phyloP scores from a whole-genome alignment of 768 basidiomycete species.

The Trametes sanguinea region DNA sequence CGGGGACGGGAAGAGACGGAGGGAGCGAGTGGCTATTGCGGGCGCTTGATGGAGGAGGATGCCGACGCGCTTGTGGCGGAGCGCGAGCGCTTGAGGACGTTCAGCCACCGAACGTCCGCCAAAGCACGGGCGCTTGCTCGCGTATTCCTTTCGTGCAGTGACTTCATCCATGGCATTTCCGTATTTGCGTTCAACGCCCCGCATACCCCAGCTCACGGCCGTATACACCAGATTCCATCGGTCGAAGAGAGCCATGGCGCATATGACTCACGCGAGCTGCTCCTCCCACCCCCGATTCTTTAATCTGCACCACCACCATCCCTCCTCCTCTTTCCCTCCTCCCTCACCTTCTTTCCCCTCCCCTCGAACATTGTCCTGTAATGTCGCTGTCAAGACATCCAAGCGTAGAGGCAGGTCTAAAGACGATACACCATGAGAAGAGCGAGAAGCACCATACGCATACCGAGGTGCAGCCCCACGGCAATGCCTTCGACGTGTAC shows the following conservation, averaged over 20 bases:
- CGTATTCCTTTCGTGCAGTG: background rate
- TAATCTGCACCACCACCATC: background rate
- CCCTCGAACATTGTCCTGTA: background rate
- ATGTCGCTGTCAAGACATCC: background rate
- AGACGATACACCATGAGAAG: background rate
- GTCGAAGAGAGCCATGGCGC: background rate
- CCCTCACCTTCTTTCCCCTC: background rate
- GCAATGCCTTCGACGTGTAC: conserved; percentile 28
- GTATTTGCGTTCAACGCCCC: background rate
- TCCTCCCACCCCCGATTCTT: conserved; percentile 2
- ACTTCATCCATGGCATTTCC: conserved; percentile 16
- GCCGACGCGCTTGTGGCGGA: conserved; percentile 10
- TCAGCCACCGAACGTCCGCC: background rate
- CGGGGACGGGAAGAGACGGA: background rate
- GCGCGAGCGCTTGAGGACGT: background rate
- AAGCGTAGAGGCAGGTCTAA: conserved; percentile 1
- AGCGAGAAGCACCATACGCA: background rate
- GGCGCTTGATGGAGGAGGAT: background rate
- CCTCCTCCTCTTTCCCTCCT: background rate
- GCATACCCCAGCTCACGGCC: background rate
- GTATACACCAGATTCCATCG: background rate
- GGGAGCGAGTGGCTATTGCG: too few relatives aligned
- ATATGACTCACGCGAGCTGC: background rate
- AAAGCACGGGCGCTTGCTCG: conserved; percentile 2
- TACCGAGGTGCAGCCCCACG: background rate